Evolutionary conservation across 345 rosid genomes (phyloP), one percentile per base, ranked within the genome.

Genomic region (Adansonia digitata): DNA sequence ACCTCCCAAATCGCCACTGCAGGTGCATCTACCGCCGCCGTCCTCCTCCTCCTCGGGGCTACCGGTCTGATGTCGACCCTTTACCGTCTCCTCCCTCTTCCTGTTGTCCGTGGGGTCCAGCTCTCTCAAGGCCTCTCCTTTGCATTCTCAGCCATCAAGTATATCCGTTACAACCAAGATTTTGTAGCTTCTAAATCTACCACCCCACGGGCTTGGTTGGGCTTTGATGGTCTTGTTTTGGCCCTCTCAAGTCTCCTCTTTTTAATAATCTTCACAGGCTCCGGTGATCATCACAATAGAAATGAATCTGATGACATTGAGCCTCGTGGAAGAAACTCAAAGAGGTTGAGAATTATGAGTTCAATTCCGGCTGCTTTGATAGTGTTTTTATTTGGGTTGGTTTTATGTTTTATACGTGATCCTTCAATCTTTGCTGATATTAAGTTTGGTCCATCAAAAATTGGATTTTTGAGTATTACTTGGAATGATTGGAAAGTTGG

Each of bases 81-180:
- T 71, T 92, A 92, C 82, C 86, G 86, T 8, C 74, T 83, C 78
- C 83, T 92, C 59, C 97, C 97, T 48, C 90, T 90, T 62, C 97
- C 98, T 1, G 98, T 93, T 29, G 98, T 93, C 29, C 92, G 98
- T 15, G 97, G 98, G 24, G 92, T 93, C 67, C 98, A 93, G 94
- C 93, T 93, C 76, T 93, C 97, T 65, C 98, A 93, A 68, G 98
- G 98, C 8, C 94, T 93, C 66, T 79, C 88, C 59, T 93, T 93
- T 63, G 93, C 98, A 72, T 93, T 93, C 88, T 80, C 97, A 24
- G 94, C 97, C 37, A 88, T 93, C 73, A 93, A 91, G 74, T 93
- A 93, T 80, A 84, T 89, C 20, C 88, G 93, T 27, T 89, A 67
- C 79, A 77, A 91, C 27, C 94, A 93, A 77, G 90, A 93, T 26